Evolutionary conservation across 345 rosid species (phyloP).

Genomic region (Salix viminalis): DNA sequence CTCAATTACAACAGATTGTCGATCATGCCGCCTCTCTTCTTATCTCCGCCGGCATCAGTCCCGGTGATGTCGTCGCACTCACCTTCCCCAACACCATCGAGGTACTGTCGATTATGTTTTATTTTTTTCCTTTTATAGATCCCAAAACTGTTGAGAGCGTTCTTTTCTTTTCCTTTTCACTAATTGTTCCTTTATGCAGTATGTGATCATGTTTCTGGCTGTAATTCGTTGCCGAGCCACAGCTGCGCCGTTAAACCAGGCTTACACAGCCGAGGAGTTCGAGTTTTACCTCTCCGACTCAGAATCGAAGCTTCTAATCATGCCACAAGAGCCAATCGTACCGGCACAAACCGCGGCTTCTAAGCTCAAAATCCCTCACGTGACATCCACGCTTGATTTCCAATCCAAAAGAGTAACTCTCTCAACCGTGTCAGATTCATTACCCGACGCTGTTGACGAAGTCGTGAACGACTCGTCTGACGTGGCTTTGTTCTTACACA

Average conservation of each 20-base stretch:
- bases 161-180: not conserved
- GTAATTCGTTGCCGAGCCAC: constrained; percentile 61
- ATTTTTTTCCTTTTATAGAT: not conserved
- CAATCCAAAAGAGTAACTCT: constrained; percentile 31
- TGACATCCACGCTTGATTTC: constrained; percentile 33
- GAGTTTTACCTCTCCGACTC: constrained; percentile 72
- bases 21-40: constrained; percentile 59
- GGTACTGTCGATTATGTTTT: constrained; percentile 26
- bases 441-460: constrained; percentile 13
- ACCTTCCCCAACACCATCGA: constrained; percentile 66
- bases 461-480: constrained; percentile 55
- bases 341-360: constrained; percentile 53
- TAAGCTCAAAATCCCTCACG: constrained; percentile 44
- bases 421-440: constrained; percentile 27
- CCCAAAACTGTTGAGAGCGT: not conserved
- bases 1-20: constrained; percentile 35
- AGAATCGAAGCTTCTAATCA: constrained; percentile 52
- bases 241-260: constrained; percentile 55
- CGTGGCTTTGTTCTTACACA: constrained; percentile 60
- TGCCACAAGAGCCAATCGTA: constrained; percentile 31
- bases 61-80: constrained; percentile 64
- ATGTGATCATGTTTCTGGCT: constrained; percentile 65
- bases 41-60: constrained; percentile 39
- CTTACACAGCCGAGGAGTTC: constrained; percentile 68
- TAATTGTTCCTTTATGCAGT: constrained; percentile 31